These are phyloP conservation scores for Barbatosphaeria neglecta DNA, from an alignment of 495 filamentous ascomycete species.

Conservation along the genomic window DNA sequence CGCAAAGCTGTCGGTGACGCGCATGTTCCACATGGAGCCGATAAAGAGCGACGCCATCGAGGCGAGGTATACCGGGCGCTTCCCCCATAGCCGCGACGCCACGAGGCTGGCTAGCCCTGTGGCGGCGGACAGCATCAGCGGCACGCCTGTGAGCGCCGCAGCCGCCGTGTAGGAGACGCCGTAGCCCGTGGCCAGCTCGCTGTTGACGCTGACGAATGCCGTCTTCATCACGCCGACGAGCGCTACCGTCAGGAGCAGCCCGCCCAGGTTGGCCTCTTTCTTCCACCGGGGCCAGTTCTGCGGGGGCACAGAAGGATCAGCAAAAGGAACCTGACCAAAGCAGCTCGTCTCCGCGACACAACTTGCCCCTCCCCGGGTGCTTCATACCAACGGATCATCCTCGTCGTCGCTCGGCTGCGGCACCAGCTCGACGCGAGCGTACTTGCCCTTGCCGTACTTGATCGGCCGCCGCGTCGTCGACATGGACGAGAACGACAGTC, in stretches of 20 bases:
- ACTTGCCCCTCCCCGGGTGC: background rate
- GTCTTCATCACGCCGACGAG: constrained; percentile 36
- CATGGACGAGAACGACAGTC: constrained; percentile 23
- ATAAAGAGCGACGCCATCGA: constrained; percentile 31
- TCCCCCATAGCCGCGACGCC: constrained; percentile 31
- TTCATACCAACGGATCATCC: constrained; percentile 35
- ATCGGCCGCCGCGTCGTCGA: constrained; percentile 21
- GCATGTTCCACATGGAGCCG: constrained; percentile 35
- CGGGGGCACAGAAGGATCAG: background rate
- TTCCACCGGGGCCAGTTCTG: constrained; percentile 40
- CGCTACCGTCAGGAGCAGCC: constrained; percentile 29
- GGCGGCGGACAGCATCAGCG: constrained; percentile 34
- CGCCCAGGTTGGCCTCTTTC: constrained; percentile 32
- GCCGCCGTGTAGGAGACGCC: constrained; percentile 30
- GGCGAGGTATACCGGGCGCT: constrained; percentile 32
- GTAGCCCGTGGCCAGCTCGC: constrained; percentile 25
- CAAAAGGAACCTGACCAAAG: too few species aligned
- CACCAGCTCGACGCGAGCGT: constrained; percentile 30
- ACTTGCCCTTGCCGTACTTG: constrained; percentile 35
- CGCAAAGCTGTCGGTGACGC: constrained; percentile 22
- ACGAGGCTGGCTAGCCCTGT: constrained; percentile 27
- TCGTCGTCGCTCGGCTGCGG: constrained; percentile 37
- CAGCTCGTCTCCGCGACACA: too few species aligned
- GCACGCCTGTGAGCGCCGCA: constrained; percentile 35
- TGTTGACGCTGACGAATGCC: constrained; percentile 34